A percentile compares a stretch with the other conserved stretches of the same genome.
These are phyloP conservation scores for Aspergillus fumigatus DNA, from an alignment of 2,329 filamentous ascomycete genomes.

Conservation along the genomic window DNA sequence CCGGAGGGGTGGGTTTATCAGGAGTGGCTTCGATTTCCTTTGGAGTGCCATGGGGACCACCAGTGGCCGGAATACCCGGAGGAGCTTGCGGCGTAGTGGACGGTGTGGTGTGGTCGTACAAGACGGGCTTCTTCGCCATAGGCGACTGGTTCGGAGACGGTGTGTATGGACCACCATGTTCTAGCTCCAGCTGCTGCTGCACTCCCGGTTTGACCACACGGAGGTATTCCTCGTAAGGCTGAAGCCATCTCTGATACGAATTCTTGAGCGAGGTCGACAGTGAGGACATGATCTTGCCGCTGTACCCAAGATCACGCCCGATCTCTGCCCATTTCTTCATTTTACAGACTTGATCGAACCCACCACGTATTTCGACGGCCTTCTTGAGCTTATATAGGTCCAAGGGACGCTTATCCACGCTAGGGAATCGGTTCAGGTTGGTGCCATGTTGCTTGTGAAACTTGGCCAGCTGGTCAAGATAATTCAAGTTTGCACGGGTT, in stretches of 20 bases:
- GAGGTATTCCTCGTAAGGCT: conserved; percentile 93
- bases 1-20: conserved; percentile 31
- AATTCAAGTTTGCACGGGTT: conserved; percentile 91
- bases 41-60: conserved; percentile 53
- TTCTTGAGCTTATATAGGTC: conserved; percentile 96
- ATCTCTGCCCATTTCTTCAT: conserved; percentile 99
- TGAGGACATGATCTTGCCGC: conserved; percentile 99
- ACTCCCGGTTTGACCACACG: conserved; percentile 87
- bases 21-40: conserved; percentile 34
- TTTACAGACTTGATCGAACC: conserved; percentile 96
- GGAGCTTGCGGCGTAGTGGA: conserved; percentile 57
- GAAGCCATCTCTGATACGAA: conserved; percentile 94
- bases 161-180: conserved; percentile 88
- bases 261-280: conserved; percentile 97
- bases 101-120: conserved; percentile 43
- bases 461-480: conserved; percentile 89
- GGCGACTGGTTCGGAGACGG: conserved; percentile 71
- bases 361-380: conserved; percentile 87
- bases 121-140: conserved; percentile 50
- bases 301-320: conserved; percentile 91
- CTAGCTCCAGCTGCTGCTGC: conserved; percentile 89
- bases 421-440: conserved; percentile 88
- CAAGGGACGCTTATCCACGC: conserved; percentile 94
- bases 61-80: conserved; percentile 55
- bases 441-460: conserved; percentile 97